Conservation (phyloP, 306 rosid genomes). For the Vigna reflexopilosa region DNA sequence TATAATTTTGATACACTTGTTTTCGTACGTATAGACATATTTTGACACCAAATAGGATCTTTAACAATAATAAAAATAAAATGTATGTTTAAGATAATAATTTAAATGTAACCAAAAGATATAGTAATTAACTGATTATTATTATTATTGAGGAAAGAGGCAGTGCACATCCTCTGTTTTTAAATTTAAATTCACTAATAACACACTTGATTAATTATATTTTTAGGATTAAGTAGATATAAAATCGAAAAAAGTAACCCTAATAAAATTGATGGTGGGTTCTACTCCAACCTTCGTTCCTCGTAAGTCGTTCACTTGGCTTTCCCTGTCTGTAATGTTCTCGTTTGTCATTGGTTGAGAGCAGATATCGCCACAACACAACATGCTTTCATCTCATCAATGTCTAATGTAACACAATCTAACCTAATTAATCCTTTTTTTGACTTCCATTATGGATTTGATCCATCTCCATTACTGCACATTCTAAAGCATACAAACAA, state of each 20-base stretch:
- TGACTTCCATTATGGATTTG: not conserved
- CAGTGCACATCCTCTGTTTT: too few relatives aligned
- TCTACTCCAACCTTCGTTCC: not conserved
- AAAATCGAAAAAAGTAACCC: not conserved
- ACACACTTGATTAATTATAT: too few relatives aligned
- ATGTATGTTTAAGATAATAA: too few relatives aligned
- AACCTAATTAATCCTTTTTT: not conserved
- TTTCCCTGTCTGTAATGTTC: slow-evolving; percentile 2
- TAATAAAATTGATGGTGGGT: not conserved
- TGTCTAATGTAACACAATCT: not conserved
- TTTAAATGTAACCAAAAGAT: too few relatives aligned
- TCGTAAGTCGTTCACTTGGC: not conserved
- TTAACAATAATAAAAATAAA: too few relatives aligned
- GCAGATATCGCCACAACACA: slow-evolving; percentile 59
- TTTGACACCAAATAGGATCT: too few relatives aligned
- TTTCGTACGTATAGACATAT: too few relatives aligned
- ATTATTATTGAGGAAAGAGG: too few relatives aligned
- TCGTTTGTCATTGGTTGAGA: slow-evolving; percentile 54
- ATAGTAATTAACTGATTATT: too few relatives aligned
- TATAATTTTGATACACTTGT: too few relatives aligned
- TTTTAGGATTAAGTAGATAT: not conserved
- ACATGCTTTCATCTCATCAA: not conserved
- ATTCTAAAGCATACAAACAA: not conserved
- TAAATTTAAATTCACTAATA: too few relatives aligned
- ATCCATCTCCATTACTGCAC: not conserved